Conservation (phyloP, 2,329 filamentous ascomycete genomes). For the Sporothrix humicola region DNA sequence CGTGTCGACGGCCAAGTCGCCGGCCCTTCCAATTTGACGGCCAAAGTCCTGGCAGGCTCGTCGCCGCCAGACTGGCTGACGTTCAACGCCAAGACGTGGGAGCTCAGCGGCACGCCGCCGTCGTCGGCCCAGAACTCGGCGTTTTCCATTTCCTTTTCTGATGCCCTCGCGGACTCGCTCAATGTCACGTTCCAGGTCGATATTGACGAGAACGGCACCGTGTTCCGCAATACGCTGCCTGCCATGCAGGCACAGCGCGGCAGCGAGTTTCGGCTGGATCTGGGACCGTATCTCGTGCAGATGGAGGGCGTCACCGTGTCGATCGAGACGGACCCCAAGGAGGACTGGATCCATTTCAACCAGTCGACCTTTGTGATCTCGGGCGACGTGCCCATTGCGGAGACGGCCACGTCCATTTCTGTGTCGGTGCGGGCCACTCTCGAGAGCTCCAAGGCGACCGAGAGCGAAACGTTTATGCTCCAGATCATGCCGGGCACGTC, state of each 20-base stretch:
- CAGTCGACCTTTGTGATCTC: slow-evolving; percentile 44
- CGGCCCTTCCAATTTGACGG: slow-evolving; percentile 42
- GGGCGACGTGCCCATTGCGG: slow-evolving; percentile 50
- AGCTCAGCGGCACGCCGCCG: slow-evolving; percentile 68
- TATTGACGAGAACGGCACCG: slow-evolving; percentile 41
- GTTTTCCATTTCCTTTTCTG: slow-evolving; percentile 64
- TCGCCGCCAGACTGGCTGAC: slow-evolving; percentile 70
- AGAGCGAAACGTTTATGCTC: slow-evolving; percentile 49
- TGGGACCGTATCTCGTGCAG: slow-evolving; percentile 51
- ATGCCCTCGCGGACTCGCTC: slow-evolving; percentile 64
- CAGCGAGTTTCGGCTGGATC: slow-evolving; percentile 50
- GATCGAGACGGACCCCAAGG: slow-evolving; percentile 46
- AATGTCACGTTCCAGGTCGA: slow-evolving; percentile 57
- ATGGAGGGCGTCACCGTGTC: slow-evolving; percentile 49
- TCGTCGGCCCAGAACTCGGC: slow-evolving; percentile 63
- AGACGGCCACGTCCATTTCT: slow-evolving; percentile 40
- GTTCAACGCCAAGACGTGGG: slow-evolving; percentile 66
- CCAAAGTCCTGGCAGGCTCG: slow-evolving; percentile 58
- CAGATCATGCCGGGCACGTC: slow-evolving; percentile 43
- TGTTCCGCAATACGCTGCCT: slow-evolving; percentile 51
- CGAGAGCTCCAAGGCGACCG: slow-evolving; percentile 45
- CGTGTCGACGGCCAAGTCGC: slow-evolving; percentile 63
- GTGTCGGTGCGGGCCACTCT: slow-evolving; percentile 44
- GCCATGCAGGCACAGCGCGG: slow-evolving; percentile 51
- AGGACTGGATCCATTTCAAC: slow-evolving; percentile 53